Evolutionary conservation across 2,329 filamentous ascomycete genomes (phyloP).

Genomic region (Colletotrichum euphorbiae): DNA sequence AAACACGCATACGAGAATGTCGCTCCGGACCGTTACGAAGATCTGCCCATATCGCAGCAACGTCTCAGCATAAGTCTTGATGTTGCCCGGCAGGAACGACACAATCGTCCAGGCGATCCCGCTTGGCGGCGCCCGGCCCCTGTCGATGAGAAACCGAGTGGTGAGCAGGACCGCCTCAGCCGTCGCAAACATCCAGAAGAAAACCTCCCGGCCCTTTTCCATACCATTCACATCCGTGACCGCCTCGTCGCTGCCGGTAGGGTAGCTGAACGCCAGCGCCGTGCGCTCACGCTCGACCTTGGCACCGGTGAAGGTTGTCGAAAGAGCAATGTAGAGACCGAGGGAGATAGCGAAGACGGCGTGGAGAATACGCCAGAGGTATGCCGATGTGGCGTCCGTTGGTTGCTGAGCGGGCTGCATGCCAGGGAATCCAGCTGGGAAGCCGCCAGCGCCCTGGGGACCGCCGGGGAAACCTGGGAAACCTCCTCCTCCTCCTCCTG

Average conservation of each 20-base stretch:
- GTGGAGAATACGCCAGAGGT: conserved; percentile 80
- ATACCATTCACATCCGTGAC: conserved; percentile 45
- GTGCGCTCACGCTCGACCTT: conserved; percentile 67
- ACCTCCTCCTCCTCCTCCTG: conserved; percentile 41
- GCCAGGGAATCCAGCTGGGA: conserved; percentile 48
- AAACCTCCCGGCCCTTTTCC: conserved; percentile 58
- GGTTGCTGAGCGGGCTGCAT: conserved; percentile 50
- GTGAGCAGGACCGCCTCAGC: conserved; percentile 79
- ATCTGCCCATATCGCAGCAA: conserved; percentile 76
- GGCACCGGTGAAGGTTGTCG: conserved; percentile 76
- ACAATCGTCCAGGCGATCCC: conserved; percentile 74
- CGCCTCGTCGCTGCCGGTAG: conserved; percentile 44
- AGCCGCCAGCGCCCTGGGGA: conserved; percentile 46
- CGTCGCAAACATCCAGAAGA: conserved; percentile 86
- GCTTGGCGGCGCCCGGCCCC: conserved; percentile 64
- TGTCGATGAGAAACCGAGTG: conserved; percentile 77
- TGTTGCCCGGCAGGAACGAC: conserved; percentile 74
- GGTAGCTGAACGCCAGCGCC: conserved; percentile 48
- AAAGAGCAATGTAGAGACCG: conserved; percentile 76
- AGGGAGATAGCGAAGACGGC: conserved; percentile 77
- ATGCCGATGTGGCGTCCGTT: conserved; percentile 48
- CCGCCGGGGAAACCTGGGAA: conserved; percentile 24
- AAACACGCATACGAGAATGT: conserved; percentile 82
- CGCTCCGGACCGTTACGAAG: conserved; percentile 76
- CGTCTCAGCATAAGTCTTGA: conserved; percentile 70